Conservation (phyloP, 2,329 filamentous ascomycete genomes). For the Colletotrichum tabaci region DNA sequence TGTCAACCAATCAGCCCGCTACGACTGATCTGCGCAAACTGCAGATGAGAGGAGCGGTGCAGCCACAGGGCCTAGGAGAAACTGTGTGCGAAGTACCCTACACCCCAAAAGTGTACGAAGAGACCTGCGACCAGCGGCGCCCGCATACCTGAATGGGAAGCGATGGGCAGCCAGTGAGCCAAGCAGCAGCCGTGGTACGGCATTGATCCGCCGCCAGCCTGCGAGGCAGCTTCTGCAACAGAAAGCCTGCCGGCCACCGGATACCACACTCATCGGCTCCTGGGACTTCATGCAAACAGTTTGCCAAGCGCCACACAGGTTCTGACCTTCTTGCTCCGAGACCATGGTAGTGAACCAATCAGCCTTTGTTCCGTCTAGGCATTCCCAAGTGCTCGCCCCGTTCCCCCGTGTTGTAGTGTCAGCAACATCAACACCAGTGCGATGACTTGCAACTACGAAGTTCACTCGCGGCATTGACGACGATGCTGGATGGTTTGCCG, state of each 20-base stretch:
- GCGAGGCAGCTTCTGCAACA: conserved; percentile 48
- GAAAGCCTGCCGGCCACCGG: conserved; percentile 42
- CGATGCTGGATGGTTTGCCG: background rate
- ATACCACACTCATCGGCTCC: conserved; percentile 42
- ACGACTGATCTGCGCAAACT: conserved; percentile 6
- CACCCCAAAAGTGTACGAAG: too few species aligned
- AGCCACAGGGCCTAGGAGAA: conserved; percentile 31
- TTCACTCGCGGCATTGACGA: conserved; percentile 19
- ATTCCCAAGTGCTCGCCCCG: conserved; percentile 27
- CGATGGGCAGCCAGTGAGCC: conserved; percentile 36
- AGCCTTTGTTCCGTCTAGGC: conserved; percentile 18
- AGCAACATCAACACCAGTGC: background rate
- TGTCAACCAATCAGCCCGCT: conserved; percentile 19
- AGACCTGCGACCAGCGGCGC: conserved; percentile 27
- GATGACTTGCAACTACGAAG: background rate
- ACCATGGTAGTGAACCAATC: conserved; percentile 32
- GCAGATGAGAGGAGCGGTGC: conserved; percentile 33
- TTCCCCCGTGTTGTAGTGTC: conserved; percentile 8
- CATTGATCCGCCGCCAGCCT: conserved; percentile 42
- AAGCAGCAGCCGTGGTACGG: conserved; percentile 21
- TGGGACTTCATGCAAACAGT: conserved; percentile 52
- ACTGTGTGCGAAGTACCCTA: too few species aligned
- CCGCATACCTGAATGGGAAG: conserved; percentile 24
- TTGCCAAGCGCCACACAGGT: conserved; percentile 40
- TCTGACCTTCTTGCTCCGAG: conserved; percentile 7